Percentiles rank a stretch among this genome's conserved stretches.
These are phyloP conservation scores for Capronia americana DNA, from an alignment of 2,329 filamentous ascomycete genomes.

Conservation along the genomic window DNA sequence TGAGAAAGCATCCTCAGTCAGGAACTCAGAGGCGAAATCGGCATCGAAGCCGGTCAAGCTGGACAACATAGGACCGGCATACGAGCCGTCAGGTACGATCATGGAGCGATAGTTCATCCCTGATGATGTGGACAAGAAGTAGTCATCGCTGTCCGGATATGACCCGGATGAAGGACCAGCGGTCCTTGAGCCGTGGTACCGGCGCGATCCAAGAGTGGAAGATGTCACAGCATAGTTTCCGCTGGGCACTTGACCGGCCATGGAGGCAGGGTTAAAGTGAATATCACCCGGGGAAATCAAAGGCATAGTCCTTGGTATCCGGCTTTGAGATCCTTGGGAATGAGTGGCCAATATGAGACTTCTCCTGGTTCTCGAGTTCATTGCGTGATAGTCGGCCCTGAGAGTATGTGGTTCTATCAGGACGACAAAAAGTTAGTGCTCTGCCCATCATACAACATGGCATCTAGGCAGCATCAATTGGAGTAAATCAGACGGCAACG, in stretches of 20 bases:
- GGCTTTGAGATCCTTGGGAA: slow-evolving; percentile 27
- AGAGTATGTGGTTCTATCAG: slow-evolving; percentile 7
- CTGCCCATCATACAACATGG: slow-evolving; percentile 15
- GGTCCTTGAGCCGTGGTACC: slow-evolving; percentile 15
- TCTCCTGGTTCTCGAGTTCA: slow-evolving; percentile 19
- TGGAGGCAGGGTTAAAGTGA: slow-evolving; percentile 27
- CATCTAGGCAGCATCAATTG: slow-evolving; percentile 10
- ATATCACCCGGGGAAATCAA: slow-evolving; percentile 27
- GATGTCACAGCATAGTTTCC: slow-evolving; percentile 34
- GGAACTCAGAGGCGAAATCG: slow-evolving; percentile 31
- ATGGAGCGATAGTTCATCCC: slow-evolving; percentile 26
- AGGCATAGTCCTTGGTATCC: slow-evolving; percentile 32
- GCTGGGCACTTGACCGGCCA: slow-evolving; percentile 26
- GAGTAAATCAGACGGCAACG: not conserved
- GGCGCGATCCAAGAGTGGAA: slow-evolving; percentile 24
- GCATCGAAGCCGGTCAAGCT: slow-evolving; percentile 23
- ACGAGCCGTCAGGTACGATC: slow-evolving; percentile 21
- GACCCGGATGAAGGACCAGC: slow-evolving; percentile 17
- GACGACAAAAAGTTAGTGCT: slow-evolving; percentile 19
- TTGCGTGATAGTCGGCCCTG: slow-evolving; percentile 10
- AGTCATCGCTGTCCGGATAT: slow-evolving; percentile 31
- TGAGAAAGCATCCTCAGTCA: slow-evolving; percentile 29
- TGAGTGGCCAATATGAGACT: slow-evolving; percentile 15
- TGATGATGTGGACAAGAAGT: slow-evolving; percentile 25
- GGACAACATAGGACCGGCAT: slow-evolving; percentile 25